These are phyloP conservation scores for Suillus discolor DNA, from an alignment of 768 basidiomycete species.

Conservation along the genomic window DNA sequence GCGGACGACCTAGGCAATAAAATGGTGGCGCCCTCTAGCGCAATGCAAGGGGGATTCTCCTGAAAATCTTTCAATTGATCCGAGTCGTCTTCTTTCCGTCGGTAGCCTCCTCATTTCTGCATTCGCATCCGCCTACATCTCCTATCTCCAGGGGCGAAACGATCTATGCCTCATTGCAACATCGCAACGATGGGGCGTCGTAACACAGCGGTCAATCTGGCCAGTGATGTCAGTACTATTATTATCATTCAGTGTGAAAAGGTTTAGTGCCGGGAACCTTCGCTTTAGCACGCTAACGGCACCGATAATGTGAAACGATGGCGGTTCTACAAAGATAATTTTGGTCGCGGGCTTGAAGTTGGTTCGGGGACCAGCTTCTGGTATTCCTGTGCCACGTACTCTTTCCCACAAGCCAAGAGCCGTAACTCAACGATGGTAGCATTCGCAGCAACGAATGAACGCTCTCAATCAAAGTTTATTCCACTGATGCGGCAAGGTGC, in stretches of 20 bases:
- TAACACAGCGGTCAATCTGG: not conserved
- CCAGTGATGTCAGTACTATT: not conserved
- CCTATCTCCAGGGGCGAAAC: not conserved
- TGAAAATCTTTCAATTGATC: not conserved
- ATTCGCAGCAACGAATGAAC: not conserved
- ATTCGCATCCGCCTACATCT: not conserved
- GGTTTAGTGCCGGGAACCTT: not conserved
- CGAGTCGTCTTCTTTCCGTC: not conserved
- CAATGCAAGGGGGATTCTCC: not conserved
- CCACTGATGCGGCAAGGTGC: not conserved
- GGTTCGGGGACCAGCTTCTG: not conserved
- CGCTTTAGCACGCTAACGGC: not conserved
- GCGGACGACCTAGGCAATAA: not conserved
- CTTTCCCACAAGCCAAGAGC: not conserved
- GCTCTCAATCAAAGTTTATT: not conserved
- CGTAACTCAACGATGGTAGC: not conserved
- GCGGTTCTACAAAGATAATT: not conserved
- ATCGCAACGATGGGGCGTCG: not conserved
- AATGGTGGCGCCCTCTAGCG: not conserved
- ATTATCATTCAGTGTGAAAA: not conserved
- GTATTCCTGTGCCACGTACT: not conserved
- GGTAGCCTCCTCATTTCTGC: not conserved
- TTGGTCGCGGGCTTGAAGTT: not conserved
- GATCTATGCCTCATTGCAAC: not conserved
- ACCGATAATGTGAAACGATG: not conserved